Conservation (phyloP, 1,284 basidiomycete species). For the Hortiboletus rubellus region DNA sequence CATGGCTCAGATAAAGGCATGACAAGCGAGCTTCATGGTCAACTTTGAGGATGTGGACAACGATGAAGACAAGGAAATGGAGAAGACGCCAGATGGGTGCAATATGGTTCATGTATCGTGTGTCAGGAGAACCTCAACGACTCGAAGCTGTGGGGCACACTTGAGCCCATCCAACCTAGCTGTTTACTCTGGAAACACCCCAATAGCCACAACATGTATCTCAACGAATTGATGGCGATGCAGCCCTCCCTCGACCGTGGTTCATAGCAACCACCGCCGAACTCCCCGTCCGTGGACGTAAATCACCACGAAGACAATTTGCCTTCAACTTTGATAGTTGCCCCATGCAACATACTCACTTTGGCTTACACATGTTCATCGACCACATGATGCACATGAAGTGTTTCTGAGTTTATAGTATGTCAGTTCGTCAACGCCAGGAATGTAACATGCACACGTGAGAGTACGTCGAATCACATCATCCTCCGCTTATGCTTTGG, state of each 20-base stretch:
- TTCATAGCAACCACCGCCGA: slow-evolving; percentile 19
- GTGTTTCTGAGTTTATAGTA: slow-evolving; percentile 93
- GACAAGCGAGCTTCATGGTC: slow-evolving; percentile 82
- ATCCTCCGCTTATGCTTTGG: background rate
- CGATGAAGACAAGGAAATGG: slow-evolving; percentile 58
- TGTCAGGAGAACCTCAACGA: slow-evolving; percentile 92
- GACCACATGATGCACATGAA: slow-evolving; percentile 97
- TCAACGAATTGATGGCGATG: slow-evolving; percentile 74
- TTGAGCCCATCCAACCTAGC: slow-evolving; percentile 92
- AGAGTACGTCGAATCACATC: slow-evolving; percentile 62
- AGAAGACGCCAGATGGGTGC: slow-evolving; percentile 49
- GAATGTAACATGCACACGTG: slow-evolving; percentile 97
- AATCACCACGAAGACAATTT: slow-evolving; percentile 49
- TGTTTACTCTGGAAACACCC: slow-evolving; percentile 80
- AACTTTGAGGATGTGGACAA: slow-evolving; percentile 67
- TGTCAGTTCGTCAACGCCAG: slow-evolving; percentile 88
- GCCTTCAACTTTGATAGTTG: slow-evolving; percentile 71
- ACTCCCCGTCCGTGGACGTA: slow-evolving; percentile 57
- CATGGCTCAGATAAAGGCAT: slow-evolving; percentile 90
- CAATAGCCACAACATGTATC: slow-evolving; percentile 65
- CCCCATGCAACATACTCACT: slow-evolving; percentile 68
- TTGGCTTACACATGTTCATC: slow-evolving; percentile 87
- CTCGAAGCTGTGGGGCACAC: slow-evolving; percentile 77
- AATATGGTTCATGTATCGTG: slow-evolving; percentile 92
- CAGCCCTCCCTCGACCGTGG: slow-evolving; percentile 68